Conservation (phyloP, 306 rosid genomes). For the Acmispon strigosus region DNA sequence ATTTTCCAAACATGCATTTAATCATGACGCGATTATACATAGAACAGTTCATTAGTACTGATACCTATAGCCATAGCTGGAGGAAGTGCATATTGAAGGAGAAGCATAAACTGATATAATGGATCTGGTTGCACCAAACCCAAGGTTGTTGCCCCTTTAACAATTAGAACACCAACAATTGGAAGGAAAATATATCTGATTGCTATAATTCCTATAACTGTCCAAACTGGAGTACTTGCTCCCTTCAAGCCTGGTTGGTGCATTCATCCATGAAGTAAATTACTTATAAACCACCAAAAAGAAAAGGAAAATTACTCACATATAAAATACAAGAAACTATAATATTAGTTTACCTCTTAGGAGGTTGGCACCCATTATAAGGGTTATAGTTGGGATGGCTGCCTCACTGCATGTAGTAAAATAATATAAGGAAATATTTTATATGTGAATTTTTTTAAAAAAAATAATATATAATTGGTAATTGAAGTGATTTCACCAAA, state of each 20-base stretch:
- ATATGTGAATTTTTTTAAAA: no score
- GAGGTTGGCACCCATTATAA: constrained; percentile 79
- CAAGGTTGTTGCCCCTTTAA: constrained; percentile 45
- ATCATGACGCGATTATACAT: no score
- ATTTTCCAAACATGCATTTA: no score
- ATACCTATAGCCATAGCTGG: constrained; percentile 85
- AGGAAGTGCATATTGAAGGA: constrained; percentile 72
- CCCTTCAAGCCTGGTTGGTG: constrained; percentile 55
- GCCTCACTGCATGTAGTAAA: constrained; percentile 48
- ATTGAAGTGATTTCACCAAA: no score
- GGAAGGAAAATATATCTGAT: constrained; percentile 61
- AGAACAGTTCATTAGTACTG: no score
- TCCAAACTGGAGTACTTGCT: constrained; percentile 32
- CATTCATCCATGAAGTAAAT: not conserved
- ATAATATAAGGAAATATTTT: not conserved
- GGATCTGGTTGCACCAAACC: constrained; percentile 66
- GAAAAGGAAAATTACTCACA: no score
- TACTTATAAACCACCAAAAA: not conserved
- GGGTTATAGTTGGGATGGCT: constrained; percentile 62
- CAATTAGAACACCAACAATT: constrained; percentile 40
- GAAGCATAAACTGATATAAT: constrained; percentile 70
- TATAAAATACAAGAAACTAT: not conserved
- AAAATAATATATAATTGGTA: no score
- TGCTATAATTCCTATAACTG: constrained; percentile 40
- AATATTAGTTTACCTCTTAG: constrained; percentile 42